Percentiles rank a stretch among this genome's conserved stretches.
Conservation (phyloP, 768 basidiomycete species). For the Clitopilus hobsonii region DNA sequence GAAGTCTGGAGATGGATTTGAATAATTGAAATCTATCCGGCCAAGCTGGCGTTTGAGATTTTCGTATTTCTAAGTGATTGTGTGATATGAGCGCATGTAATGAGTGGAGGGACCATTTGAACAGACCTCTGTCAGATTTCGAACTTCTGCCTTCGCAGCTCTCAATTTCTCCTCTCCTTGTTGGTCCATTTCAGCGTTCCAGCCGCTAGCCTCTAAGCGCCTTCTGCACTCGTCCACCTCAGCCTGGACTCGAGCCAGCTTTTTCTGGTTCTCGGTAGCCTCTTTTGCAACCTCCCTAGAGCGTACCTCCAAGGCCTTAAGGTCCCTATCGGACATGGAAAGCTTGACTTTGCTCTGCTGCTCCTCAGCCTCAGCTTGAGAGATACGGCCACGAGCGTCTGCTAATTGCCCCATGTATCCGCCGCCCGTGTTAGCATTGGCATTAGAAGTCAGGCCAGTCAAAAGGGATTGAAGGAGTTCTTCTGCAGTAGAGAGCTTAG, state of each 20-base stretch:
- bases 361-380: constrained; percentile 78
- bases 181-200: constrained; percentile 73
- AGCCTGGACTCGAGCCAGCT: constrained; percentile 51
- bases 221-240: constrained; percentile 54
- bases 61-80: constrained; percentile 67
- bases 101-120: too few species aligned
- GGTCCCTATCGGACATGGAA: constrained; percentile 71
- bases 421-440: constrained; percentile 62
- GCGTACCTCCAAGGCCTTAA: constrained; percentile 67
- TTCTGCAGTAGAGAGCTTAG: constrained; percentile 68
- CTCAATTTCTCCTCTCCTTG: constrained; percentile 46
- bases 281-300: constrained; percentile 87
- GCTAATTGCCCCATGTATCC: constrained; percentile 98
- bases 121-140: constrained; percentile 57
- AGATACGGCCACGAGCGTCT: constrained; percentile 68
- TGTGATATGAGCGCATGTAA: too few species aligned
- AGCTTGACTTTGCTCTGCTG: constrained; percentile 78
- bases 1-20: constrained; percentile 72
- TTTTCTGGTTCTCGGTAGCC: constrained; percentile 69
- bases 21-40: constrained; percentile 79
- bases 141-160: constrained; percentile 49
- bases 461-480: constrained; percentile 93
- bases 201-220: constrained; percentile 58
- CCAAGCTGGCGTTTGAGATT: constrained; percentile 59
- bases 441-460: constrained; percentile 80